phyloP scores from a whole-genome alignment of 164 flowering plant species.

The Aristolochia californica region DNA sequence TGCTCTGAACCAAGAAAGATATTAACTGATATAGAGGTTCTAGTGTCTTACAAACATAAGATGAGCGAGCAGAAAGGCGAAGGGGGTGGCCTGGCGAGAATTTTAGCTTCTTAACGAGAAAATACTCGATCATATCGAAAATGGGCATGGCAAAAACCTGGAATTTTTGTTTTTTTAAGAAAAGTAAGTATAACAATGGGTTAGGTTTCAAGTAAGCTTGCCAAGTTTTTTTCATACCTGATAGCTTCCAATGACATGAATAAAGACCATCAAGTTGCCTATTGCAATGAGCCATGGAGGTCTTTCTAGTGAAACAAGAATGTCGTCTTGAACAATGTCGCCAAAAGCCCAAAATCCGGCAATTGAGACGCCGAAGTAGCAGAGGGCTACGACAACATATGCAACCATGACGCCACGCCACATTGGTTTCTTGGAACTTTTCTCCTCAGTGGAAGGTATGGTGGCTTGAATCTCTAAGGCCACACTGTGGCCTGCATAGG shows the following conservation, averaged over 20 bases:
- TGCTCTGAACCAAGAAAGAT: too few relatives aligned
- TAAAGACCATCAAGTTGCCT: conserved; percentile 25
- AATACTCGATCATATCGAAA: conserved; percentile 23
- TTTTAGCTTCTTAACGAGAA: conserved; percentile 10
- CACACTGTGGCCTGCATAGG: conserved; percentile 28
- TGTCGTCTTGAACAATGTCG: conserved; percentile 19
- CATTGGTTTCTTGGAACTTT: conserved; percentile 23
- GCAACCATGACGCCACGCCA: conserved; percentile 26
- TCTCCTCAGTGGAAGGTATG: conserved; percentile 21
- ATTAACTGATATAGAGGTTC: too few relatives aligned
- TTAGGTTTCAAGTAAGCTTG: neutral
- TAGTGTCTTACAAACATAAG: conserved; percentile 20
- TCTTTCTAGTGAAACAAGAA: conserved; percentile 23
- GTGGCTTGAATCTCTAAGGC: conserved; percentile 33
- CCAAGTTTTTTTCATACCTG: conserved; percentile 13
- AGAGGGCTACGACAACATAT: conserved; percentile 20
- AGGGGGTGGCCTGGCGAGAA: conserved; percentile 16
- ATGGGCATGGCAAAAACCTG: conserved; percentile 30
- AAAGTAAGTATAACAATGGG: neutral
- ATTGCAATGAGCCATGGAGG: conserved; percentile 28
- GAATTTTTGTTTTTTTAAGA: neutral
- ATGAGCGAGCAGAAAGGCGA: conserved; percentile 17
- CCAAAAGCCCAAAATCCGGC: conserved; percentile 25
- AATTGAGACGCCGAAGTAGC: conserved; percentile 22
- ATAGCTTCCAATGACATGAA: conserved; percentile 34